Evolutionary conservation across 129 eudicot genomes (phyloP).

Genomic region (Centrapalus pauciflorus): DNA sequence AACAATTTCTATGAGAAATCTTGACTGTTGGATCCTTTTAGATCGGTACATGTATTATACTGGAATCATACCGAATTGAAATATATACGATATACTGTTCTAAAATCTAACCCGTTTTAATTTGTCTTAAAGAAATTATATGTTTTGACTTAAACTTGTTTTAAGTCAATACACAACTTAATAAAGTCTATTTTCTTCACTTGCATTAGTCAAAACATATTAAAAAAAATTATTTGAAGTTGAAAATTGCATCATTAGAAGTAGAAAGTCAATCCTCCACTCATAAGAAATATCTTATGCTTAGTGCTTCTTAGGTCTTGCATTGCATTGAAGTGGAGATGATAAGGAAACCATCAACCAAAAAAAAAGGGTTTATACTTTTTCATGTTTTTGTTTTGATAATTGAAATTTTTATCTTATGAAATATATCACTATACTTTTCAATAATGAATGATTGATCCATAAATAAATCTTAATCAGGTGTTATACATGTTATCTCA

Average conservation of each 20-base stretch:
- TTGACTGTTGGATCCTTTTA: conserved; percentile 2
- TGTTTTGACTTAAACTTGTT: not conserved
- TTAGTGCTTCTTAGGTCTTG: conserved; percentile 28
- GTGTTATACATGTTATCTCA: too few relatives aligned
- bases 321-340: conserved; percentile 26
- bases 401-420: too few relatives aligned
- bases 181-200: not conserved
- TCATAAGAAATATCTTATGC: conserved; percentile 18
- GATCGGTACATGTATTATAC: too few relatives aligned
- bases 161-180: not conserved
- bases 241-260: conserved; percentile 7
- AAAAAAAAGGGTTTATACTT: not conserved
- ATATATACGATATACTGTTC: too few relatives aligned
- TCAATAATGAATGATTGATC: too few relatives aligned
- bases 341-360: conserved; percentile 29
- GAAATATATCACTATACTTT: too few relatives aligned
- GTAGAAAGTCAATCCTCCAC: conserved; percentile 34
- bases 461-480: too few relatives aligned
- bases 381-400: too few relatives aligned
- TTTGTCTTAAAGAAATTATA: not conserved
- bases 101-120: not conserved
- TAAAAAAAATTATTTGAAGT: not conserved
- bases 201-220: not conserved
- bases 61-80: too few relatives aligned
- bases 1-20: conserved; percentile 3